A percentile compares a stretch with the other conserved stretches of the same genome.
Conservation (phyloP, 1,284 basidiomycete species). For the Pseudozyma tsukubaensis region DNA sequence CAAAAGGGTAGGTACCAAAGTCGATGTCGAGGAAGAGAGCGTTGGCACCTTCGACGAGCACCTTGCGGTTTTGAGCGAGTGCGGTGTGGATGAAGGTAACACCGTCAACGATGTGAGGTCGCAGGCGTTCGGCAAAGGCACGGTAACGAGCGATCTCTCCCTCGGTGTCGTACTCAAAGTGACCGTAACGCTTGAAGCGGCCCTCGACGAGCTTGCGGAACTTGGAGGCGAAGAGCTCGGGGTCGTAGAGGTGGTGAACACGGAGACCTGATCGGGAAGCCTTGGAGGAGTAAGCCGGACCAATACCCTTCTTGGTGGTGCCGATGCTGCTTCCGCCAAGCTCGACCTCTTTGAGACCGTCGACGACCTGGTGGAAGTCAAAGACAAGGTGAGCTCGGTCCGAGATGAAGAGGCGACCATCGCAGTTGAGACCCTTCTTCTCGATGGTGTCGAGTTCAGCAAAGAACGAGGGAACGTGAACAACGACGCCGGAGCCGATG, state of each 20-base stretch:
- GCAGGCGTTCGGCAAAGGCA: slow-evolving; percentile 85
- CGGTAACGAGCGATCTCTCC: slow-evolving; percentile 92
- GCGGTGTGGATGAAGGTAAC: slow-evolving; percentile 86
- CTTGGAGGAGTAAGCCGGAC: slow-evolving; percentile 97
- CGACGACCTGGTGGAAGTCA: slow-evolving; percentile 99
- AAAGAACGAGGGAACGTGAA: slow-evolving; percentile 96
- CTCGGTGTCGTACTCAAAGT: slow-evolving; percentile 98
- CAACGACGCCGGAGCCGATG: slow-evolving; percentile 93
- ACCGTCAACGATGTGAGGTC: slow-evolving; percentile 89
- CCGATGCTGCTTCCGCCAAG: slow-evolving; percentile 91
- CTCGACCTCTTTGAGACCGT: slow-evolving; percentile 97
- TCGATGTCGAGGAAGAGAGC: slow-evolving; percentile 98
- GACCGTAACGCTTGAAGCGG: slow-evolving; percentile 95
- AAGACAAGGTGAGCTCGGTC: slow-evolving; percentile 97
- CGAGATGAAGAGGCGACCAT: slow-evolving; percentile 87
- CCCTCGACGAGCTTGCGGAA: slow-evolving; percentile 97
- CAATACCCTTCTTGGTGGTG: slow-evolving; percentile 97
- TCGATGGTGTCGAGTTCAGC: slow-evolving; percentile 88
- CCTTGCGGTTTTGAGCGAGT: slow-evolving; percentile 77
- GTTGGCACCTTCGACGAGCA: slow-evolving; percentile 97
- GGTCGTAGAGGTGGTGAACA: slow-evolving; percentile 95
- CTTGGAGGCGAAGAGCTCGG: slow-evolving; percentile 84
- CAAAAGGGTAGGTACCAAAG: slow-evolving; percentile 96
- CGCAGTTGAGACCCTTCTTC: slow-evolving; percentile 82
- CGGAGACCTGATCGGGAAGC: slow-evolving; percentile 94